Evolutionary conservation across 805 yeast species (phyloP).

Genomic region (Wickerhamiella hasegawae): DNA sequence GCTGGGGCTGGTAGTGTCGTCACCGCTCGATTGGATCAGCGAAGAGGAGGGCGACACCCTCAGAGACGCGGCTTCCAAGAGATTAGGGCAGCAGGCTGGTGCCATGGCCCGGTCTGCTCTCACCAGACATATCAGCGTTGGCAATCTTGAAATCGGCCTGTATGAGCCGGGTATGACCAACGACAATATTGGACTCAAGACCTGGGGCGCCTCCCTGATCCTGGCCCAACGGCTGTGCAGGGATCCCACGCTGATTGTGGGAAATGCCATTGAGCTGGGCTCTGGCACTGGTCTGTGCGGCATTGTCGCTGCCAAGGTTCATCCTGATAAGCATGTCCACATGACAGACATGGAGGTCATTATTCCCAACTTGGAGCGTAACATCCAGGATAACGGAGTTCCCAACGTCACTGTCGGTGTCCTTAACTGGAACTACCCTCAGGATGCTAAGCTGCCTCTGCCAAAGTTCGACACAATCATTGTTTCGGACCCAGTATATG

Average conservation of each 20-base stretch:
- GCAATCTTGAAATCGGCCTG: slow-evolving; percentile 25
- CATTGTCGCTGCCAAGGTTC: slow-evolving; percentile 34
- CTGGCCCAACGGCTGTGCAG: slow-evolving; percentile 36
- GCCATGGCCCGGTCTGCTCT: slow-evolving; percentile 67
- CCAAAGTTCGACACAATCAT: slow-evolving; percentile 41
- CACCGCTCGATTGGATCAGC: slow-evolving; percentile 29
- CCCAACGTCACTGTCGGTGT: neutral
- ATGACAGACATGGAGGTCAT: slow-evolving; percentile 75
- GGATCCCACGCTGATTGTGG: slow-evolving; percentile 13
- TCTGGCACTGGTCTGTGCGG: slow-evolving; percentile 92
- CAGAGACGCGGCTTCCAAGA: slow-evolving; percentile 37
- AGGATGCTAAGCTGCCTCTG: slow-evolving; percentile 2
- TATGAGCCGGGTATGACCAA: slow-evolving; percentile 75
- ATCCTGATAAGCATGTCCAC: slow-evolving; percentile 32
- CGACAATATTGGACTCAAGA: slow-evolving; percentile 79
- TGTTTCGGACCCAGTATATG: slow-evolving; percentile 80
- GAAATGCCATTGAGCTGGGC: slow-evolving; percentile 49
- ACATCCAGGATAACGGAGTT: slow-evolving; percentile 35
- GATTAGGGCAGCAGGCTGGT: slow-evolving; percentile 74
- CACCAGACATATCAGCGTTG: slow-evolving; percentile 39
- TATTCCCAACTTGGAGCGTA: slow-evolving; percentile 45
- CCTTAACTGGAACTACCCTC: neutral
- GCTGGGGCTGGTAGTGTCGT: slow-evolving; percentile 20
- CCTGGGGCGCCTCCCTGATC: slow-evolving; percentile 87
- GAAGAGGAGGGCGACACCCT: slow-evolving; percentile 26